Evolutionary conservation across 2,329 filamentous ascomycete genomes (phyloP).

Genomic region (Hymenoscyphus fructigenus): DNA sequence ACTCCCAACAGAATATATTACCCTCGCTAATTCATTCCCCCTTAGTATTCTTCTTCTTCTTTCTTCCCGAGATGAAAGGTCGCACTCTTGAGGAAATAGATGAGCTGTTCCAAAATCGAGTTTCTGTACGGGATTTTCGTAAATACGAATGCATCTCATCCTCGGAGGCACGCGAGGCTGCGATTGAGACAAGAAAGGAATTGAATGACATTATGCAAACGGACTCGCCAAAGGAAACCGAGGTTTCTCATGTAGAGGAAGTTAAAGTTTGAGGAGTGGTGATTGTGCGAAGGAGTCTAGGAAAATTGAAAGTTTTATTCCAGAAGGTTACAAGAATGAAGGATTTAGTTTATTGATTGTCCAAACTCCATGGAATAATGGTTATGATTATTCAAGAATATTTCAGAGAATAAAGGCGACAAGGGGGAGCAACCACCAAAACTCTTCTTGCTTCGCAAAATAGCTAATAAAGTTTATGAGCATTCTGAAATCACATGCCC

Average conservation of each 20-base stretch:
- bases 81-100: constrained; percentile 5
- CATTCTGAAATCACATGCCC: too few species aligned
- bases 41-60: constrained; percentile 6
- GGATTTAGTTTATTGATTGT: too few species aligned
- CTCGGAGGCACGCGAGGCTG: background rate
- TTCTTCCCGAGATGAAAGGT: background rate
- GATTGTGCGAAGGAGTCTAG: too few species aligned
- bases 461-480: too few species aligned
- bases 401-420: too few species aligned
- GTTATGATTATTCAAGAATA: too few species aligned
- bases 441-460: too few species aligned
- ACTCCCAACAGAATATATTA: background rate
- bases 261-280: background rate
- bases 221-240: background rate
- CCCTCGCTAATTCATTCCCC: background rate
- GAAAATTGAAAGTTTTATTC: too few species aligned
- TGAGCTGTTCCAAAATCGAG: background rate
- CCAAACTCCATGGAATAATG: too few species aligned
- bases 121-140: background rate
- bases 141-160: constrained; percentile 1
- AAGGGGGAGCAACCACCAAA: too few species aligned
- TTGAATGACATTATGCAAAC: background rate
- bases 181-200: background rate
- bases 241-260: background rate
- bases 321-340: too few species aligned